Evolutionary conservation across 768 basidiomycete genomes (phyloP).

Genomic region (Suillus weaverae): DNA sequence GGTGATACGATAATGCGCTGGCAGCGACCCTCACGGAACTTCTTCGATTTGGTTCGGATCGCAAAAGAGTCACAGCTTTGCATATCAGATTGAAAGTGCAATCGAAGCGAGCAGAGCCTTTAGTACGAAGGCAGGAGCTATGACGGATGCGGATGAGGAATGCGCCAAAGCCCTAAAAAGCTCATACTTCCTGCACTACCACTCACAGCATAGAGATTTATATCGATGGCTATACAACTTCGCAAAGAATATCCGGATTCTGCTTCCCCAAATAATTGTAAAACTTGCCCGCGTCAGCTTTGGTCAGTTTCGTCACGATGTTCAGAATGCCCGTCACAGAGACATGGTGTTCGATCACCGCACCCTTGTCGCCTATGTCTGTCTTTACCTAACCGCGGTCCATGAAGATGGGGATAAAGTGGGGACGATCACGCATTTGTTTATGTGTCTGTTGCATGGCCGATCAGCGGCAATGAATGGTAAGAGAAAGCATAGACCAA

Average conservation of each 20-base stretch:
- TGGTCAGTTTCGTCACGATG: constrained; percentile 3
- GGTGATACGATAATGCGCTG: not conserved
- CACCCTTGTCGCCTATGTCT: constrained; percentile 38
- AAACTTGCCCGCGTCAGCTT: constrained; percentile 14
- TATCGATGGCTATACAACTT: not conserved
- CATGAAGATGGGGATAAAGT: constrained; percentile 65
- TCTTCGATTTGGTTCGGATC: not conserved
- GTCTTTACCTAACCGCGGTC: constrained; percentile 92
- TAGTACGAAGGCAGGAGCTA: not conserved
- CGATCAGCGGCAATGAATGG: not conserved
- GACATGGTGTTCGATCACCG: constrained; percentile 30
- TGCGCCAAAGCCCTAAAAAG: not conserved
- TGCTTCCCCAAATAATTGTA: constrained; percentile 6
- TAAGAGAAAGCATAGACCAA: not conserved
- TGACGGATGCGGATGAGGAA: not conserved
- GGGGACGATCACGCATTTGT: constrained; percentile 16
- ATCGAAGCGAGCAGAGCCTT: not conserved
- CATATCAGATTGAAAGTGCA: not conserved
- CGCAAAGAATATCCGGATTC: not conserved
- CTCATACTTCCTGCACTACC: not conserved
- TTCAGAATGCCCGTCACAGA: constrained; percentile 28
- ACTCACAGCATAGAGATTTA: not conserved
- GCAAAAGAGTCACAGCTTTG: not conserved
- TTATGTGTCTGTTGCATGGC: constrained; percentile 9
- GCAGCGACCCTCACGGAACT: not conserved